Evolutionary conservation across 2,329 filamentous ascomycete genomes (phyloP), one percentile per base, ranked within the genome.

Genomic region (Beauveria varroae): DNA sequence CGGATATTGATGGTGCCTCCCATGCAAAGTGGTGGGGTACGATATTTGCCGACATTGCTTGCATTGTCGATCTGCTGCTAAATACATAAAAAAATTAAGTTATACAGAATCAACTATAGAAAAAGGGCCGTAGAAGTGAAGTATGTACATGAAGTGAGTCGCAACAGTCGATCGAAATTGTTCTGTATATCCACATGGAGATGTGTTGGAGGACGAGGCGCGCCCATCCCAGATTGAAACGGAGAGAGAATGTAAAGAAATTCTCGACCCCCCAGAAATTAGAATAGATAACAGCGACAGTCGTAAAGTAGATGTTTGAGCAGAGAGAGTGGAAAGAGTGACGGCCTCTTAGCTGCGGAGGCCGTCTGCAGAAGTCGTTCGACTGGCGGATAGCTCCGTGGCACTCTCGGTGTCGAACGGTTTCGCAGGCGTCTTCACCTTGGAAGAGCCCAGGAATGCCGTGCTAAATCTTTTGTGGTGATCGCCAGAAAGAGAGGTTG

Each of bases 341-440:
- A 30, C 10, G 22, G 18, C 20, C 44, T 22, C 16, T 28, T 37
- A 52, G 37, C 37, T 41, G 12, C 49, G 16, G 30, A 6, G 37
- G 26, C 63, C 68, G 51, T 75, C 74, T 26, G 77, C 72, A 1
- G 75, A 77, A 46, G 65, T 69, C 1, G 74, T 71, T 24, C 74
- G 68, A 52, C 70, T 73, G 49, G 72, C 72, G 4, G 79, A 76
- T 26, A 83, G 69, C 65, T 81, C 80, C 16, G 77, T 80, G 70
- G 79, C 79, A 67, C 79, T 82, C 64, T 83, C 81, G 54, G 72
- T 80, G 63, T 81, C 80, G 58, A 75, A 75, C 30, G 68, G 70
- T 65, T 77, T 59, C 10, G 47, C 26, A 6, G 50, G 43, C 47
- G 18, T 57, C 34, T 37, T 37, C 6, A 65, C 49, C 70, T 64